These are phyloP conservation scores for Lotmaria passim DNA, from an alignment of 208 protist genomes.

Conservation along the genomic window DNA sequence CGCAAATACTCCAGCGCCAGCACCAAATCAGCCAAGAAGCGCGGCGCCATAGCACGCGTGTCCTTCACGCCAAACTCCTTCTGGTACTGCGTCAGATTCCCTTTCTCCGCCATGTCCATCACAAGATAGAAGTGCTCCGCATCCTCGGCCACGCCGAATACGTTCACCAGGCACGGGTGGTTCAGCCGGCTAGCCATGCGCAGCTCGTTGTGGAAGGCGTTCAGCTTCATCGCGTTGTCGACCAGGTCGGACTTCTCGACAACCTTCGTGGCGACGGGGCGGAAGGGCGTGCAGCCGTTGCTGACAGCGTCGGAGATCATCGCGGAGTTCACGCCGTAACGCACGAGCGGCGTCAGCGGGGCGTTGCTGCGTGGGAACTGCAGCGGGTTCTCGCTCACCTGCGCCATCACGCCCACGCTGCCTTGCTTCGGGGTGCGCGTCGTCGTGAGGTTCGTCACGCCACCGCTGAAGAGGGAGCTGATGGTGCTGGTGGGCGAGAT, in stretches of 20 bases:
- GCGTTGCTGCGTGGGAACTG: slow-evolving; percentile 13
- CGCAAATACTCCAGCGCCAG: slow-evolving; percentile 80
- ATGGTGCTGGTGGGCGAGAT: slow-evolving; percentile 14
- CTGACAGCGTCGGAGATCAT: slow-evolving; percentile 19
- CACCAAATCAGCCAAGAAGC: slow-evolving; percentile 80
- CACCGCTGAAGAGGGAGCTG: slow-evolving; percentile 18
- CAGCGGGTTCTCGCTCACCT: slow-evolving; percentile 7
- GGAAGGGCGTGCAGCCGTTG: slow-evolving; percentile 36
- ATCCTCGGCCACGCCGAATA: slow-evolving; percentile 71
- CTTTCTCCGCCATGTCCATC: slow-evolving; percentile 83
- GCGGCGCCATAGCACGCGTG: slow-evolving; percentile 68
- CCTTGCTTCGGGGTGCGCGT: slow-evolving; percentile 7
- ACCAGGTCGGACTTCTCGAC: slow-evolving; percentile 63
- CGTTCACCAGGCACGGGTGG: slow-evolving; percentile 74
- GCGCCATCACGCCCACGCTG: neutral
- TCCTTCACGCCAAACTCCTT: slow-evolving; percentile 51
- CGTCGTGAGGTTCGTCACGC: slow-evolving; percentile 1
- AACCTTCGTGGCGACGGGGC: slow-evolving; percentile 76
- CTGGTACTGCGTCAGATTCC: slow-evolving; percentile 67
- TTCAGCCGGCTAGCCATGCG: slow-evolving; percentile 58
- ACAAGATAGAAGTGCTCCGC: slow-evolving; percentile 62
- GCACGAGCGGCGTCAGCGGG: slow-evolving; percentile 12
- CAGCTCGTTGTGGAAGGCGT: slow-evolving; percentile 73
- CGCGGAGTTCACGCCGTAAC: slow-evolving; percentile 13
- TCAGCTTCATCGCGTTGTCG: slow-evolving; percentile 41